Percentiles rank a stretch among this genome's conserved stretches.
These are phyloP conservation scores for Byssochlamys sp. DNA, from an alignment of 2,329 filamentous ascomycete species.

Conservation along the genomic window DNA sequence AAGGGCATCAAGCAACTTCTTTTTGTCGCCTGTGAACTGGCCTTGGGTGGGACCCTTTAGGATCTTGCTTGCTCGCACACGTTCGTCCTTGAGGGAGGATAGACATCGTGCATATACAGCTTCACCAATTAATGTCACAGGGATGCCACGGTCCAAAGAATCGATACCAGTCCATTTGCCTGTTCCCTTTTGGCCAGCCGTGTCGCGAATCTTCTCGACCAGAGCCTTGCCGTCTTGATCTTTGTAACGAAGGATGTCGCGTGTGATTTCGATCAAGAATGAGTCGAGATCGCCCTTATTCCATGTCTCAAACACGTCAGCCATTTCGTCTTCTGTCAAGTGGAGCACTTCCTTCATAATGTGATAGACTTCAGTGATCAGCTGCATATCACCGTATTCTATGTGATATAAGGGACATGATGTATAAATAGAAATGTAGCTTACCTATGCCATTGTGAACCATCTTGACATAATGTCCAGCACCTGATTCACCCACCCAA, in stretches of 20 bases:
- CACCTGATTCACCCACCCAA: conserved; percentile 98
- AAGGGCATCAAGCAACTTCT: conserved; percentile 88
- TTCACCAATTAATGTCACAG: conserved; percentile 95
- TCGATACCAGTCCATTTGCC: conserved; percentile 99
- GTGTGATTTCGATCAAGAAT: conserved; percentile 98
- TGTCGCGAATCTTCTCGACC: conserved; percentile 97
- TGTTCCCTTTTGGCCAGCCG: conserved; percentile 97
- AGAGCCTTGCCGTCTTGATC: conserved; percentile 84
- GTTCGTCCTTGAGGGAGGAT: conserved; percentile 88
- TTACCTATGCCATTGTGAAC: conserved; percentile 99
- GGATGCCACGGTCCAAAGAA: conserved; percentile 94
- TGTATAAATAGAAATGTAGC: no score
- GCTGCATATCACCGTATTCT: conserved; percentile 99
- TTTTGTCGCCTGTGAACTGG: conserved; percentile 80
- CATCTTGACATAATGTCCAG: conserved; percentile 99
- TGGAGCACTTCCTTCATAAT: conserved; percentile 98
- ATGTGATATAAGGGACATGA: no score
- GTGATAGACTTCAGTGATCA: conserved; percentile 99
- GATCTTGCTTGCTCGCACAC: conserved; percentile 66
- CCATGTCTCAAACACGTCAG: conserved; percentile 87
- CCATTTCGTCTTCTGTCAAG: conserved; percentile 84
- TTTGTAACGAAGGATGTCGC: conserved; percentile 96
- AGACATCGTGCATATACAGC: conserved; percentile 90
- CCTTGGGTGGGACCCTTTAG: conserved; percentile 68
- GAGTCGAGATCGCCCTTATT: conserved; percentile 98